phyloP scores from a whole-genome alignment of 805 yeast species.

The Peterozyma xylosa region DNA sequence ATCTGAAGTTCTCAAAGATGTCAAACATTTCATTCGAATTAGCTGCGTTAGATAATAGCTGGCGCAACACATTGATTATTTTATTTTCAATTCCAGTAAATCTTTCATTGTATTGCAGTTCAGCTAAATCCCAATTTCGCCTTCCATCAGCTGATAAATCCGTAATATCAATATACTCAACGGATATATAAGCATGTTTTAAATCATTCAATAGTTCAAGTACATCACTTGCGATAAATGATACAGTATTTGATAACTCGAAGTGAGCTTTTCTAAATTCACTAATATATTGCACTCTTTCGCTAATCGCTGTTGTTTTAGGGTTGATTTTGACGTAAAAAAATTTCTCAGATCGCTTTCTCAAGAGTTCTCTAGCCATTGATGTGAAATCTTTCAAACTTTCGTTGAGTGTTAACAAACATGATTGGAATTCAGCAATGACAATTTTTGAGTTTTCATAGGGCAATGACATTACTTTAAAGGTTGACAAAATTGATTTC shows the following conservation, averaged over 20 bases:
- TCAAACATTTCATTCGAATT: slow-evolving; percentile 43
- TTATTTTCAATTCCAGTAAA: slow-evolving; percentile 36
- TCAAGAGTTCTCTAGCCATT: slow-evolving; percentile 63
- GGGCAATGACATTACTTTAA: slow-evolving; percentile 36
- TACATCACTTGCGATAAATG: not conserved
- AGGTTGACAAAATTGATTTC: slow-evolving; percentile 24
- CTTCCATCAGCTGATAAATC: slow-evolving; percentile 29
- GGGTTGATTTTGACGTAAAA: slow-evolving; percentile 55
- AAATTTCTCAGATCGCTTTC: slow-evolving; percentile 68
- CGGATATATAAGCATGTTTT: slow-evolving; percentile 30
- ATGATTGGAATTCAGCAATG: slow-evolving; percentile 20
- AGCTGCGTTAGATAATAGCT: slow-evolving; percentile 27
- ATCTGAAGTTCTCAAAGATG: slow-evolving; percentile 39
- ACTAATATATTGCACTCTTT: slow-evolving; percentile 33
- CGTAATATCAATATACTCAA: slow-evolving; percentile 28
- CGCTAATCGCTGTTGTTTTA: slow-evolving; percentile 28
- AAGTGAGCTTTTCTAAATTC: slow-evolving; percentile 48
- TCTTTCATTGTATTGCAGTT: slow-evolving; percentile 32
- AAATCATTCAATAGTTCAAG: not conserved
- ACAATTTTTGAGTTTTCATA: slow-evolving; percentile 29
- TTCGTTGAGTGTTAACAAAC: slow-evolving; percentile 49
- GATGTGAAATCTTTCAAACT: slow-evolving; percentile 56
- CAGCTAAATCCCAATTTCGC: slow-evolving; percentile 33
- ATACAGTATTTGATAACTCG: slow-evolving; percentile 32
- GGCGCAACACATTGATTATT: slow-evolving; percentile 32